A percentile compares a stretch with the other conserved stretches of the same genome.
These are phyloP conservation scores for Ophiocordyceps camponoti-rufipedis DNA, from an alignment of 2,329 filamentous ascomycete genomes.

Conservation along the genomic window DNA sequence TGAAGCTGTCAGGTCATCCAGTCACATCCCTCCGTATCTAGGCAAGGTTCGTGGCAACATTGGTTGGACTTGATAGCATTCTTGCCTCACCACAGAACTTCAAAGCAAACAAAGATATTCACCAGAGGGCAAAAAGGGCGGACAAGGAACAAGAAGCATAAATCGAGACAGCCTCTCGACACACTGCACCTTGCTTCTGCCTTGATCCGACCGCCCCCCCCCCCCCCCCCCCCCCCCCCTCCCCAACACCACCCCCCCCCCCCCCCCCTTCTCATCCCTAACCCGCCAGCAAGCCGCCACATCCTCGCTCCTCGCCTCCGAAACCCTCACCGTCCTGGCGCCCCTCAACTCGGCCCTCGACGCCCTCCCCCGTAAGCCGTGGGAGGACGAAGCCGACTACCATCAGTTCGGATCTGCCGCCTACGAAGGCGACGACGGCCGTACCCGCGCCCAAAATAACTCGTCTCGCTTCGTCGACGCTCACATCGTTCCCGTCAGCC, in stretches of 20 bases:
- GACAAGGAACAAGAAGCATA: too few species aligned
- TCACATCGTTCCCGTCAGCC: constrained; percentile 58
- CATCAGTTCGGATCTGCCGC: constrained; percentile 44
- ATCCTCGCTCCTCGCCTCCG: constrained; percentile 37
- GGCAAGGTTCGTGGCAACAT: too few species aligned
- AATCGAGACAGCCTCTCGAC: too few species aligned
- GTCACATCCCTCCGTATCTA: too few species aligned
- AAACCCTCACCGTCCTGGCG: constrained; percentile 72
- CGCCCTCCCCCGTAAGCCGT: constrained; percentile 65
- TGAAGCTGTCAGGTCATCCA: too few species aligned
- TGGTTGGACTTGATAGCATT: too few species aligned
- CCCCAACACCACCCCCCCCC: constrained; percentile 56
- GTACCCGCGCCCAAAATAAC: constrained; percentile 60
- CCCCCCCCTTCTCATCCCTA: constrained; percentile 73
- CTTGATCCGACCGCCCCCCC: constrained; percentile 10
- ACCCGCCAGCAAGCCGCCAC: constrained; percentile 51
- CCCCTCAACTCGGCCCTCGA: constrained; percentile 73
- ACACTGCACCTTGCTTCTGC: too few species aligned
- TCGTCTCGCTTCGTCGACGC: constrained; percentile 67
- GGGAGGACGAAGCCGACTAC: constrained; percentile 65
- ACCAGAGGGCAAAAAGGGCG: too few species aligned
- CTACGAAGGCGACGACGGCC: constrained; percentile 59
- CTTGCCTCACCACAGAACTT: too few species aligned
- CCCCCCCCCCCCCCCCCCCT: constrained; percentile 64
- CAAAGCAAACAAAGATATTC: too few species aligned